phyloP scores from a whole-genome alignment of 139 green algal species.

The Bryopsis sp. region DNA sequence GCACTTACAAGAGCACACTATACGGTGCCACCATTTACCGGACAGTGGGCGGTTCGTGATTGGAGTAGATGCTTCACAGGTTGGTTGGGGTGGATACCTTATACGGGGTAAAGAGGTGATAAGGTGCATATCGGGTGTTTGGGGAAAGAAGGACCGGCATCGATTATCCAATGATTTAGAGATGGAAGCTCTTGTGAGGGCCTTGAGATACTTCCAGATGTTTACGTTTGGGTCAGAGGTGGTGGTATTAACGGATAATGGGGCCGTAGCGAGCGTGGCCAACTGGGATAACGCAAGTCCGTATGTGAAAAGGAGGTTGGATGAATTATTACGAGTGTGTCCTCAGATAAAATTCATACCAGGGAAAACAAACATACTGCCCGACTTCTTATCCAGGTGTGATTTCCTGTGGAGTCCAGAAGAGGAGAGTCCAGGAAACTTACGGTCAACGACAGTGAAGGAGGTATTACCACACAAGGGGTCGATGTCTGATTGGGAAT shows the following conservation, averaged over 20 bases:
- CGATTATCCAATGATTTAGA: not conserved
- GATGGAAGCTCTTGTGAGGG: not conserved
- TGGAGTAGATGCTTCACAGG: not conserved
- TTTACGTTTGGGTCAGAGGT: constrained; percentile 5
- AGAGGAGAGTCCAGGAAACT: not conserved
- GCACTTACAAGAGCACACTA: constrained; percentile 3
- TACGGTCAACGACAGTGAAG: not conserved
- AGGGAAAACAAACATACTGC: not conserved
- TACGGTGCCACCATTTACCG: not conserved
- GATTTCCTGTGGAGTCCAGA: not conserved
- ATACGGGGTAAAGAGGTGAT: not conserved
- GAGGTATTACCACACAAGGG: not conserved
- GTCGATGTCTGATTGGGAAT: not conserved
- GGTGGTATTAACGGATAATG: constrained; percentile 7
- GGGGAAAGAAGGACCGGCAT: not conserved
- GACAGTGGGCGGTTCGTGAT: not conserved
- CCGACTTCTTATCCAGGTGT: not conserved
- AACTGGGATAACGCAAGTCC: not conserved
- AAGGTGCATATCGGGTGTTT: not conserved
- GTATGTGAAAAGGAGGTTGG: constrained; percentile 3
- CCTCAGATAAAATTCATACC: not conserved
- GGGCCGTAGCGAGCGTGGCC: not conserved
- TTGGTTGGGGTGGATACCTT: constrained; percentile 6
- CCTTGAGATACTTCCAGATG: not conserved
- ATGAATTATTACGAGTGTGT: not conserved